A percentile compares a stretch with the other conserved stretches of the same genome.
These are phyloP conservation scores for Aspergillus sclerotiicarbonarius DNA, from an alignment of 495 filamentous ascomycete species.

Conservation along the genomic window DNA sequence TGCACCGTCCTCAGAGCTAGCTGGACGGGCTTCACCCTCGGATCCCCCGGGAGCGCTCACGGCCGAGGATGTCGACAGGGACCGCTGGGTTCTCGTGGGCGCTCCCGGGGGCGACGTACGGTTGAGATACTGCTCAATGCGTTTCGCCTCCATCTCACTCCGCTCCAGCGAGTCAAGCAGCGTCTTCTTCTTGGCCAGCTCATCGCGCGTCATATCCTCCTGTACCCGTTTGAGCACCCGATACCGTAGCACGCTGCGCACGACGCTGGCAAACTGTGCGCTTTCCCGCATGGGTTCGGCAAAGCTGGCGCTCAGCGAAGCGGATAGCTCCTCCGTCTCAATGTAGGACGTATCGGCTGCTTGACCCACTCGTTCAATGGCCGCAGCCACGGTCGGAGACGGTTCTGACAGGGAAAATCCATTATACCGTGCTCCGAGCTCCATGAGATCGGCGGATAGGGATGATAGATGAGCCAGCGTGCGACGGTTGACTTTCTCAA, in stretches of 20 bases:
- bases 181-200: slow-evolving; percentile 75
- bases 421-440: slow-evolving; percentile 90
- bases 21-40: slow-evolving; percentile 39
- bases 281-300: slow-evolving; percentile 97
- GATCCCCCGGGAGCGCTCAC: slow-evolving; percentile 46
- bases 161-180: slow-evolving; percentile 80
- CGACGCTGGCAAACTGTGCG: slow-evolving; percentile 94
- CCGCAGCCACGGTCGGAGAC: slow-evolving; percentile 80
- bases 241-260: slow-evolving; percentile 82
- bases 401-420: slow-evolving; percentile 95
- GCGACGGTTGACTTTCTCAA: slow-evolving; percentile 92
- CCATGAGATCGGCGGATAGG: slow-evolving; percentile 82
- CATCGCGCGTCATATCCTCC: slow-evolving; percentile 94
- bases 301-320: slow-evolving; percentile 79
- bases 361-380: slow-evolving; percentile 91
- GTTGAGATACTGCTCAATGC: slow-evolving; percentile 87
- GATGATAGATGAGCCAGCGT: slow-evolving; percentile 80
- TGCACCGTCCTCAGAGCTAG: slow-evolving; percentile 62
- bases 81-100: slow-evolving; percentile 58
- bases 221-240: slow-evolving; percentile 89
- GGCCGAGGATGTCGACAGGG: slow-evolving; percentile 57
- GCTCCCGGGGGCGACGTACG: slow-evolving; percentile 52
- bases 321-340: slow-evolving; percentile 86
- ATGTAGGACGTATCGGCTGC: slow-evolving; percentile 96
- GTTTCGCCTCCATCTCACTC: slow-evolving; percentile 85